These are phyloP conservation scores for Fraxinus americana DNA, from an alignment of 257 asterid species.

Conservation along the genomic window DNA sequence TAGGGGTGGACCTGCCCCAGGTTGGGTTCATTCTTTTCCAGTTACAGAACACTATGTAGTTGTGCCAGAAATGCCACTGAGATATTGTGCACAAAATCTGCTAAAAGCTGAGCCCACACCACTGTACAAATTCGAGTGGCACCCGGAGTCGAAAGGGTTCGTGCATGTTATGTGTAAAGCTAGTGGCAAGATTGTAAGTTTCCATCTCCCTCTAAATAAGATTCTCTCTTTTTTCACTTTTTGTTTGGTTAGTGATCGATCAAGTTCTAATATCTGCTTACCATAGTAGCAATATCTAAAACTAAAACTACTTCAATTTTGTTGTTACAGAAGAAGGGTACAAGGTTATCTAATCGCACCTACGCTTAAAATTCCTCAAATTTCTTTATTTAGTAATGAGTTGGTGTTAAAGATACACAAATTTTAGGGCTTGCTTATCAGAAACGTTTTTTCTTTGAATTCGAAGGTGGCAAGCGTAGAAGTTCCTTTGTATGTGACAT, in stretches of 20 bases:
- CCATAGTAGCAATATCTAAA: no score
- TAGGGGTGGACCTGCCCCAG: constrained; percentile 81
- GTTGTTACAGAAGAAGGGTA: no score
- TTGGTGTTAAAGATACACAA: no score
- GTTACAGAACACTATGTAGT: constrained; percentile 82
- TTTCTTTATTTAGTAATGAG: no score
- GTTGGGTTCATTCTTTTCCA: constrained; percentile 98
- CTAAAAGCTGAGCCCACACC: constrained; percentile 96
- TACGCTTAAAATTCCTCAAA: no score
- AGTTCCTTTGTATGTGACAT: constrained; percentile 80
- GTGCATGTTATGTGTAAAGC: constrained; percentile 88
- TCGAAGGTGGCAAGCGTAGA: constrained; percentile 91
- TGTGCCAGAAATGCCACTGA: constrained; percentile 96
- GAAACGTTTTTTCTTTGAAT: background rate
- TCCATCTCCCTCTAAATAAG: background rate
- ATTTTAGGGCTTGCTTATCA: background rate
- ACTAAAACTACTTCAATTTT: no score
- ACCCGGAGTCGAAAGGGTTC: constrained; percentile 75
- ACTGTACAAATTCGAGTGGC: constrained; percentile 86
- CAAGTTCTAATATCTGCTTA: no score
- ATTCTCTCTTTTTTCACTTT: background rate
- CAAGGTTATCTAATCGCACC: no score
- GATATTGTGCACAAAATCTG: constrained; percentile 84
- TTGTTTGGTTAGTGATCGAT: no score
- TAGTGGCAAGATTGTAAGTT: constrained; percentile 76